A percentile compares a stretch with the other conserved stretches of the same genome.
Conservation (phyloP, 2,329 filamentous ascomycete species). For the Lecanicillium sp. region DNA sequence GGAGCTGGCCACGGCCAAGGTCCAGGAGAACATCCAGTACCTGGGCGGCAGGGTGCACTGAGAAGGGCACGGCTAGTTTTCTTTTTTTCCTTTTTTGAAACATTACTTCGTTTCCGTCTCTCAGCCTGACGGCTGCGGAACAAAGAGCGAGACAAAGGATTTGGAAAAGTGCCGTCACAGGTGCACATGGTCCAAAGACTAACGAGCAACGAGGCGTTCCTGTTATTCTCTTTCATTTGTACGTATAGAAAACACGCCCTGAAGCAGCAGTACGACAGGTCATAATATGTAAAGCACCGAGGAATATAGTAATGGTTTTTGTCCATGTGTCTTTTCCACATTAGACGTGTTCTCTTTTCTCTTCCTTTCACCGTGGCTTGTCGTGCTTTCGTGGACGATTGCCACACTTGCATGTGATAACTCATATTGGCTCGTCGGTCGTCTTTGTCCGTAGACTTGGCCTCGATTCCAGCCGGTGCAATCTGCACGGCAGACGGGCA, state of each 20-base stretch:
- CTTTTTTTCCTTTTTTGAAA: background rate
- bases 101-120: background rate
- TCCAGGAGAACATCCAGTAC: constrained; percentile 48
- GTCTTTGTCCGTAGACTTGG: too few species aligned
- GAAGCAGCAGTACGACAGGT: constrained; percentile 2
- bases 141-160: constrained; percentile 10
- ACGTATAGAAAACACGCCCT: background rate
- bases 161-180: constrained; percentile 13
- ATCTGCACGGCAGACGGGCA: too few species aligned
- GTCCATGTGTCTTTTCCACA: too few species aligned
- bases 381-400: background rate
- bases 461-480: constrained; percentile 3
- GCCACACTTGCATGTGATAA: constrained; percentile 8
- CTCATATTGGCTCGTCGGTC: too few species aligned
- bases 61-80: background rate
- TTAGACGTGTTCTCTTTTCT: too few species aligned
- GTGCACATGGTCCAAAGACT: constrained; percentile 3
- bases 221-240: background rate
- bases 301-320: background rate
- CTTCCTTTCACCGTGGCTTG: background rate
- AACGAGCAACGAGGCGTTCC: constrained; percentile 10
- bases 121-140: constrained; percentile 7
- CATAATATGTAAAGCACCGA: constrained; percentile 1
- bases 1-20: constrained; percentile 36
- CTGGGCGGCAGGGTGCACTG: constrained; percentile 40